A percentile compares a stretch with the other conserved stretches of the same genome.
Evolutionary conservation across 495 filamentous ascomycete genomes (phyloP).

Genomic region (Podospora anserina): DNA sequence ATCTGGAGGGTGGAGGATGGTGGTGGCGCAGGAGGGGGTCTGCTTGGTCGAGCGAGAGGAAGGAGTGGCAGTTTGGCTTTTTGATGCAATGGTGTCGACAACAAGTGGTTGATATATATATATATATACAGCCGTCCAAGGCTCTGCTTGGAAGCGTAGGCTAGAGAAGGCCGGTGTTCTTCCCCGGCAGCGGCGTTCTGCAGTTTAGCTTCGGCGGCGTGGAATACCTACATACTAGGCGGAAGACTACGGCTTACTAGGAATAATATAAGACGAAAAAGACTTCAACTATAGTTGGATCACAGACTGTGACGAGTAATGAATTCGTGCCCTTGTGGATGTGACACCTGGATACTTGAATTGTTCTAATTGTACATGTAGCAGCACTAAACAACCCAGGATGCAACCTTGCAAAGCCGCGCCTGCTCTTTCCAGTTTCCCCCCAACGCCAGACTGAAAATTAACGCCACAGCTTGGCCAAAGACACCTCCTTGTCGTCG

Average conservation of each 20-base stretch:
- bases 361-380: background rate
- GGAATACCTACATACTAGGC: no score
- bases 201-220: no score
- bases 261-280: no score
- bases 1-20: conserved; percentile 45
- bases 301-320: no score
- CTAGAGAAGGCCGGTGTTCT: no score
- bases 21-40: conserved; percentile 6
- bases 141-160: no score
- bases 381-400: background rate
- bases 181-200: background rate
- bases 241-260: no score
- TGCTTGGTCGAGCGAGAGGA: conserved; percentile 12
- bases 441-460: background rate
- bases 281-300: no score
- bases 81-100: background rate
- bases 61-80: conserved; percentile 32
- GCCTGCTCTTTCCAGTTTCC: background rate
- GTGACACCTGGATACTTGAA: background rate
- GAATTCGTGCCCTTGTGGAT: no score
- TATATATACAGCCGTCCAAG: background rate
- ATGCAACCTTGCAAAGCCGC: background rate
- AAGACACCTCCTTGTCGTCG: conserved; percentile 84
- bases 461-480: conserved; percentile 40
- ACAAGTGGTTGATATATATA: background rate